phyloP scores from a whole-genome alignment of 805 yeast genomes.

The Torulaspora gathmanii region DNA sequence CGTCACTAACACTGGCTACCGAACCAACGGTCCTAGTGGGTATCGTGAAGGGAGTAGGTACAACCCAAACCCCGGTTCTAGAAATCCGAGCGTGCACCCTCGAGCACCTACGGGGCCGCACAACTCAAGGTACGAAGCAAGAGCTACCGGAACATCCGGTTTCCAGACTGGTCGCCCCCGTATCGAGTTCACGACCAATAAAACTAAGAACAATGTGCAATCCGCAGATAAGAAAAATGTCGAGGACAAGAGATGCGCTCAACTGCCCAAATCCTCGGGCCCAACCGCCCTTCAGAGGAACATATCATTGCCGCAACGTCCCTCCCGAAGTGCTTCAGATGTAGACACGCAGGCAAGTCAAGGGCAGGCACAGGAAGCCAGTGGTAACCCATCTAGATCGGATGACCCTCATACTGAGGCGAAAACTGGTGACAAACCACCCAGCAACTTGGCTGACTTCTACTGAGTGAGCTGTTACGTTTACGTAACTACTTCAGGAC shows the following conservation, averaged over 20 bases:
- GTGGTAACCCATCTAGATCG: neutral
- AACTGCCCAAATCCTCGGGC: neutral
- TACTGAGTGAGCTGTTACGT: constrained; percentile 7
- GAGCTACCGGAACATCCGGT: constrained; percentile 1
- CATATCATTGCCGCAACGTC: constrained; percentile 3
- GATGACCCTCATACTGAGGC: constrained; percentile 1
- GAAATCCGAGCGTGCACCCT: neutral
- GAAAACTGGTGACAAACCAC: constrained; percentile 1
- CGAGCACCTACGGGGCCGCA: constrained; percentile 8
- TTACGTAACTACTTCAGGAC: neutral
- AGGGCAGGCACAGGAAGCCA: neutral
- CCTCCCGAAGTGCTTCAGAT: constrained; percentile 1
- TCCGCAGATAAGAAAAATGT: neutral
- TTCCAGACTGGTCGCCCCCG: constrained; percentile 4
- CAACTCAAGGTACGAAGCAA: constrained; percentile 11
- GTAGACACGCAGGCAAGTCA: neutral
- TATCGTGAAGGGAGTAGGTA: constrained; percentile 4
- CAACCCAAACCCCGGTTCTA: neutral
- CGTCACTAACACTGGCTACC: neutral
- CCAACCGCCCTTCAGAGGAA: neutral
- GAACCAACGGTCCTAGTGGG: constrained; percentile 3
- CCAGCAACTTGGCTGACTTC: constrained; percentile 14
- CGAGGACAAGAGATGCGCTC: constrained; percentile 1
- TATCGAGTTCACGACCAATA: constrained; percentile 1
- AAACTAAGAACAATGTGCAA: neutral